A percentile compares a stretch with the other conserved stretches of the same genome.
Evolutionary conservation across 1,139 yeast genomes (phyloP).

Genomic region (Protomyces gravidus): DNA sequence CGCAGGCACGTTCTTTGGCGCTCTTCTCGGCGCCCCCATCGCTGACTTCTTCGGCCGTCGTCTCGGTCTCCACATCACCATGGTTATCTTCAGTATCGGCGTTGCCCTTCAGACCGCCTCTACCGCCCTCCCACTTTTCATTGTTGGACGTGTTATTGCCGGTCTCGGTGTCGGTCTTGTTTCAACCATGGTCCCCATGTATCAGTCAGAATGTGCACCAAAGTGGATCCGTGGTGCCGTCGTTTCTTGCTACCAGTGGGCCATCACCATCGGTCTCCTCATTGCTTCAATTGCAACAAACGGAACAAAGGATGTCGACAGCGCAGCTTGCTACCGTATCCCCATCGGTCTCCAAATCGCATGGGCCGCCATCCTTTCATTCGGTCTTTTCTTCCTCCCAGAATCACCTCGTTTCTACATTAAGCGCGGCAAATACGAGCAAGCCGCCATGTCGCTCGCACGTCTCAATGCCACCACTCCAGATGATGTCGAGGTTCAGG

Average conservation of each 20-base stretch:
- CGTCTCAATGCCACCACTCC: constrained; percentile 43
- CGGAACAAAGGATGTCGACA: constrained; percentile 55
- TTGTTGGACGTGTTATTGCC: constrained; percentile 48
- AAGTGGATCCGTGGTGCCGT: constrained; percentile 63
- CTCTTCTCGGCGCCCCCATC: constrained; percentile 54
- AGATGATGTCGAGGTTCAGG: constrained; percentile 44
- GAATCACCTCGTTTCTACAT: constrained; percentile 59
- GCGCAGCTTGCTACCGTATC: constrained; percentile 67
- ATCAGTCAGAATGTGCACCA: constrained; percentile 69
- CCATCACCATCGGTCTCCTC: constrained; percentile 65
- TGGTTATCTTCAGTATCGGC: constrained; percentile 40
- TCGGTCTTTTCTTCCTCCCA: constrained; percentile 52
- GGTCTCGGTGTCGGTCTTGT: constrained; percentile 67
- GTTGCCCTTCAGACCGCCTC: constrained; percentile 47
- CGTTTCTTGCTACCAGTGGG: constrained; percentile 65
- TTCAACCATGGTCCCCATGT: constrained; percentile 62
- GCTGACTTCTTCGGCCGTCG: constrained; percentile 46
- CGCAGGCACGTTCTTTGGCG: constrained; percentile 39
- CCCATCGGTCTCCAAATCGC: constrained; percentile 52
- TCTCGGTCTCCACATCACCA: constrained; percentile 15
- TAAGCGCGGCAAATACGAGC: constrained; percentile 42
- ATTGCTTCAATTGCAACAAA: constrained; percentile 64
- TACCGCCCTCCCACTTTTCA: constrained; percentile 40
- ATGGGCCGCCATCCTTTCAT: constrained; percentile 45
- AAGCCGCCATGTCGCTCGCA: constrained; percentile 44